These are phyloP conservation scores for Magnolia changhungtana DNA, from an alignment of 164 flowering plant genomes.

Conservation along the genomic window DNA sequence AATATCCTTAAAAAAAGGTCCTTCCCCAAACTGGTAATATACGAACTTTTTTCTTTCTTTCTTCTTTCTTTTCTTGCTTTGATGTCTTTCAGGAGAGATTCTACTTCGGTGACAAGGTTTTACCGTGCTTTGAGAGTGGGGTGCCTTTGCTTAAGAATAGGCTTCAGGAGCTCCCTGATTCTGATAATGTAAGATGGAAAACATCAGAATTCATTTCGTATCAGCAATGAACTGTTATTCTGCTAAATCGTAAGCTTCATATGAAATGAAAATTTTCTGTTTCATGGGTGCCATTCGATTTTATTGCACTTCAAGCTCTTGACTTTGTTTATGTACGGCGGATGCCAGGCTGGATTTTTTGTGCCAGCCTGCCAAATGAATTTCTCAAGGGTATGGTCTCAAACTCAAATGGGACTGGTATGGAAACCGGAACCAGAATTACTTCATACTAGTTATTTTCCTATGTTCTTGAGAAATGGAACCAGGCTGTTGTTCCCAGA, in stretches of 20 bases:
- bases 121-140: constrained; percentile 98
- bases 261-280: neutral
- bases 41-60: neutral
- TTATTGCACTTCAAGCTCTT: neutral
- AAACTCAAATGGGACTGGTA: no score
- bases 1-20: no score
- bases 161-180: constrained; percentile 92
- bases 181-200: constrained; percentile 69
- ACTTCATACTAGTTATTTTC: neutral
- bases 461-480: neutral
- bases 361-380: neutral
- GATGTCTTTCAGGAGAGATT: constrained; percentile 71
- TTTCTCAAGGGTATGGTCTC: neutral
- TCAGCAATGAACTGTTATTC: neutral
- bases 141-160: constrained; percentile 84
- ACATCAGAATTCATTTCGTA: neutral
- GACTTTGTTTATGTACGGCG: neutral
- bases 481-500: neutral
- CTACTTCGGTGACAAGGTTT: constrained; percentile 91
- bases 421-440: neutral
- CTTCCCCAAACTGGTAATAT: no score
- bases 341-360: neutral
- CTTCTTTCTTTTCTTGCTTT: neutral
- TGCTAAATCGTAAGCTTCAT: neutral
- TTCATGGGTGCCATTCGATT: neutral